Percentiles rank a stretch among this genome's conserved stretches.
Conservation (phyloP, 2,329 filamentous ascomycete species). For the Colletotrichum sp. region DNA sequence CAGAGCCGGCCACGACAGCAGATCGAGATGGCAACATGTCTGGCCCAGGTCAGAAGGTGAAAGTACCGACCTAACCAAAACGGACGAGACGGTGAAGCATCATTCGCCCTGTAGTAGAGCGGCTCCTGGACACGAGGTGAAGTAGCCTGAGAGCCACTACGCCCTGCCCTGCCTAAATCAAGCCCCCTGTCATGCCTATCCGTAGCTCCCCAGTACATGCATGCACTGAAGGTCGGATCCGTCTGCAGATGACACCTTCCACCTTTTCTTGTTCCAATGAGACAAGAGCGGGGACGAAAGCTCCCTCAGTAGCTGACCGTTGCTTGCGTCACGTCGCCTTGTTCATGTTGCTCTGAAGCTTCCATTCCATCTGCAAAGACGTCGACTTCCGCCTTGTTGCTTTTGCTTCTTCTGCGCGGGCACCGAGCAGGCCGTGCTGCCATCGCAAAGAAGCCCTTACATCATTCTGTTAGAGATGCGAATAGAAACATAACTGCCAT, state of each 20-base stretch:
- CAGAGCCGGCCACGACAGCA: neutral
- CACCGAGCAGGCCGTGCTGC: neutral
- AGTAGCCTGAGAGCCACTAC: neutral
- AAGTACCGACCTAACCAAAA: neutral
- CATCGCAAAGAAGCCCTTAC: neutral
- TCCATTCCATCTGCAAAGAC: neutral
- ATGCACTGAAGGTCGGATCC: slow-evolving; percentile 20
- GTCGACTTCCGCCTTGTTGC: neutral
- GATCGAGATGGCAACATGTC: neutral
- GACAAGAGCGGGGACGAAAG: slow-evolving; percentile 15
- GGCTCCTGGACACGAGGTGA: neutral
- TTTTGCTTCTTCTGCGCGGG: neutral
- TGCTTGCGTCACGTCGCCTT: slow-evolving; percentile 4
- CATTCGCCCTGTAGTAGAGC: neutral
- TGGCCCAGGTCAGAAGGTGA: neutral
- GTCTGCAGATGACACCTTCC: slow-evolving; percentile 22
- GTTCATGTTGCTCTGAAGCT: neutral
- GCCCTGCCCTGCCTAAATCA: neutral
- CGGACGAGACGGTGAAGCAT: neutral
- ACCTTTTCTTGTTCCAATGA: neutral
- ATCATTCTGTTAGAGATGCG: slow-evolving; percentile 14
- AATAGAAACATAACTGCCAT: slow-evolving; percentile 18
- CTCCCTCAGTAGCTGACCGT: neutral
- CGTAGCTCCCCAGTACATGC: slow-evolving; percentile 11
- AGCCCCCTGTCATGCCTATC: neutral